Base-by-base conservation (phyloP, 345 rosid species). In the Cardiospermum halicacabum region DNA sequence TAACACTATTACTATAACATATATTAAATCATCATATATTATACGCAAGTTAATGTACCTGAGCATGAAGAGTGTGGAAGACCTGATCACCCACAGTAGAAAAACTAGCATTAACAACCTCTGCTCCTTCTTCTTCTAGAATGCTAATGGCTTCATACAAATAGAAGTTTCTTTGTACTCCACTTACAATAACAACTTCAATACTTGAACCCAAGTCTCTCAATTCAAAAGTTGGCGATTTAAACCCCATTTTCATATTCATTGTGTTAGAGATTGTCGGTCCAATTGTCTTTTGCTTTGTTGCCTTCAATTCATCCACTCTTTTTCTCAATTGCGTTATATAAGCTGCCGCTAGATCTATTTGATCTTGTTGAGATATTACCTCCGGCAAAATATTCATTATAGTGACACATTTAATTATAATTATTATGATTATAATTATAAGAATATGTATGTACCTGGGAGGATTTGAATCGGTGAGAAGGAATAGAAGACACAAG, bases 41-140 rank as follows among this genome's bases (percentile, higher is more conserved):
- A 56, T n/a, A n/a, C n/a, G n/a, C n/a, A 0, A 31, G 4, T 37
- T 16, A 13, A 19, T 19, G 39, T 65, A 80, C 88, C 85, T 78
- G 77, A 43, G 91, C 88, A 64, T 85, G 88, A 56, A 85, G 36
- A 5, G 78, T 26, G 75, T 82, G 80, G 66, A 80, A 80, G 60
- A 82, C 55, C 75, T 72, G 82, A 63, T 71, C 81, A 16, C 78
- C 85, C 0, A 74, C 58, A 4, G 72, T 72, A 18, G 77, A 70
- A 64, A 69, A 78, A 69, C 69, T 81, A 0, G 85, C 81, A 26
- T 73, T 72, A 11, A 81, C 75, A 39, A 85, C 87, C 54, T 75
- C 78, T 39, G 82, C 85, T 37, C 91, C 91, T 82, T 82, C 91
- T 63, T 81, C 75, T 15, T 81, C 69, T 9, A 85, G 74, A 58